Evolutionary conservation across 2,329 filamentous ascomycete species (phyloP).

Genomic region (Alternaria novae-zelandiae): DNA sequence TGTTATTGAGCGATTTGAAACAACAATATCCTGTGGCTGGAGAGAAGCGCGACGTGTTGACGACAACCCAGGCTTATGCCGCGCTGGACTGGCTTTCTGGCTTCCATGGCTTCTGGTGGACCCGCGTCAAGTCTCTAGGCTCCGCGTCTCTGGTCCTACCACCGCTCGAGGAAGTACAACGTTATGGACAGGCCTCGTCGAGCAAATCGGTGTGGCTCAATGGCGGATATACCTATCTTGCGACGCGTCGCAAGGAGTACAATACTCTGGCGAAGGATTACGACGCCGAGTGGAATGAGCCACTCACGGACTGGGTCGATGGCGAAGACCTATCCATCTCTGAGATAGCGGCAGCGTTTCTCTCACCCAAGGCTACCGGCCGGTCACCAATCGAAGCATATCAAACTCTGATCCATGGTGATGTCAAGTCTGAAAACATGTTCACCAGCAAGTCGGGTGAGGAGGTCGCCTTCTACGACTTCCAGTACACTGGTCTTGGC

Average conservation of each 20-base stretch:
- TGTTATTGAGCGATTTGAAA: slow-evolving; percentile 64
- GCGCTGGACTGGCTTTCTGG: slow-evolving; percentile 67
- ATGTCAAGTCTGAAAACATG: slow-evolving; percentile 73
- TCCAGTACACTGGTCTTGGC: slow-evolving; percentile 71
- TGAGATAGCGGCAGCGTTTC: slow-evolving; percentile 60
- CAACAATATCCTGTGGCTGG: slow-evolving; percentile 62
- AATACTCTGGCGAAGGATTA: slow-evolving; percentile 53
- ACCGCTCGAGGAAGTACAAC: slow-evolving; percentile 60
- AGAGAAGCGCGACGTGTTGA: slow-evolving; percentile 60
- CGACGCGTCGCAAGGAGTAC: slow-evolving; percentile 66
- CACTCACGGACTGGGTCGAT: slow-evolving; percentile 52
- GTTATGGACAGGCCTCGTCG: slow-evolving; percentile 32
- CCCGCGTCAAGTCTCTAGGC: slow-evolving; percentile 28
- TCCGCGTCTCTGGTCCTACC: slow-evolving; percentile 56
- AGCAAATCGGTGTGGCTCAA: slow-evolving; percentile 62
- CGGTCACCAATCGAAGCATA: slow-evolving; percentile 48
- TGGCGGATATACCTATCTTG: slow-evolving; percentile 72
- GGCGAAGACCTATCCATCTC: slow-evolving; percentile 51
- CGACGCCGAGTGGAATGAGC: slow-evolving; percentile 62
- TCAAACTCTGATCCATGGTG: slow-evolving; percentile 69
- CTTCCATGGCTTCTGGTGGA: slow-evolving; percentile 66
- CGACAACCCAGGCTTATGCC: slow-evolving; percentile 56
- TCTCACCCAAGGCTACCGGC: slow-evolving; percentile 50
- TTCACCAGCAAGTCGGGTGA: slow-evolving; percentile 61
- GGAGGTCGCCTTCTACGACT: slow-evolving; percentile 70